Percentiles rank a stretch among this genome's conserved stretches.
Conservation (phyloP, 2,329 filamentous ascomycete species). For the Corniculantispora saksenae region DNA sequence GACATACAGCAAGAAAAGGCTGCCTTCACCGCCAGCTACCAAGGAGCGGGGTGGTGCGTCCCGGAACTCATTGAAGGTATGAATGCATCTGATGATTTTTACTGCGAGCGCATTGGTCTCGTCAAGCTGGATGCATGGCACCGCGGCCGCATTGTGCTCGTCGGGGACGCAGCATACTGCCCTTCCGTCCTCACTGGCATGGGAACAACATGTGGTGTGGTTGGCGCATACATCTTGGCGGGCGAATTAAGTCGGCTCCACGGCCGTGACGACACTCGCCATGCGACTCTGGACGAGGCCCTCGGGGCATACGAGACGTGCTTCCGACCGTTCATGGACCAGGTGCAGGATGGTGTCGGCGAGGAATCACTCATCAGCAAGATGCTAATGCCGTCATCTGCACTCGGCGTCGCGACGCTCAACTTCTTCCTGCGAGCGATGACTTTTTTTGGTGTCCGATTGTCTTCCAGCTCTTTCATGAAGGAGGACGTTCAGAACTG, state of each 20-base stretch:
- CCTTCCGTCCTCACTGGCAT: slow-evolving; percentile 51
- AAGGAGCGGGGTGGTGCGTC: slow-evolving; percentile 44
- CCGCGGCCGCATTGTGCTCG: slow-evolving; percentile 47
- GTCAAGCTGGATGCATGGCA: slow-evolving; percentile 48
- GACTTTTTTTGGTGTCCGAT: slow-evolving; percentile 14
- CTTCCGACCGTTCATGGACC: slow-evolving; percentile 46
- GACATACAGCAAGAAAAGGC: slow-evolving; percentile 41
- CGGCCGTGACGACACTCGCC: slow-evolving; percentile 23
- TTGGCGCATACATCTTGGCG: slow-evolving; percentile 57
- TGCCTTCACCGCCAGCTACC: slow-evolving; percentile 39
- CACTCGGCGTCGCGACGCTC: slow-evolving; percentile 5
- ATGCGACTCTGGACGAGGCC: slow-evolving; percentile 30
- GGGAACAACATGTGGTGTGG: slow-evolving; percentile 50
- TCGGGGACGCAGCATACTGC: slow-evolving; percentile 57
- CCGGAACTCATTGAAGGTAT: slow-evolving; percentile 45
- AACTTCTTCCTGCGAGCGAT: neutral
- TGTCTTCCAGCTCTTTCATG: slow-evolving; percentile 15
- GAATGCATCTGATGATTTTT: slow-evolving; percentile 45
- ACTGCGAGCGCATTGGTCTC: slow-evolving; percentile 44
- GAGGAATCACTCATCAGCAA: neutral
- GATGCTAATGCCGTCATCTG: slow-evolving; percentile 14
- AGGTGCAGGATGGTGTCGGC: slow-evolving; percentile 30
- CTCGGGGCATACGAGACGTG: slow-evolving; percentile 45
- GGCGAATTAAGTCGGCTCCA: slow-evolving; percentile 46
- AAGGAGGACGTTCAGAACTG: slow-evolving; percentile 18